Base-by-base conservation (phyloP, 2,329 filamentous ascomycete species). In the Harringtonia aguacate region DNA sequence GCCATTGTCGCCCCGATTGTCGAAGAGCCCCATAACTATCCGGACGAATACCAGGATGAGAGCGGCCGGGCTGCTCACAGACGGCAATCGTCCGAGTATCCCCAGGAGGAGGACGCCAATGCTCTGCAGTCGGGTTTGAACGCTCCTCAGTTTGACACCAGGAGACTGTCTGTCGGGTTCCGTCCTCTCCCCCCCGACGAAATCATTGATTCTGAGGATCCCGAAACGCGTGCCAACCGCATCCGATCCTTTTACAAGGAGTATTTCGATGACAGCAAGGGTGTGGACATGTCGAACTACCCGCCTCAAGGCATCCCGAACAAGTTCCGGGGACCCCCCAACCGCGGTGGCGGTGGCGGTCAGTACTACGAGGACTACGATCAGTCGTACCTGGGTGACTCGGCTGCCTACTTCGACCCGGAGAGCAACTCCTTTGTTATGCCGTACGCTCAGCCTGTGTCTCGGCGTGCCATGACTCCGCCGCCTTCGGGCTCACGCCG, bases 191-290 rank as follows among this genome's bases (percentile, higher is more conserved):
- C 92, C 6, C 86, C 88, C 30, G 81, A 89, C 56, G 85, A 94
- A 51, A 79, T 86, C 44, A 73, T 71, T 27, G 78, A 82, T 36
- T 77, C 81, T 4, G 92, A 97, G 58, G 90, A 95, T 59, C 88
- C 92, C 0, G 92, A 97, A 62, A 81, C 90, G 57, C 80, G 92
- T 56, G 92, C 92, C 51, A 97, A 95, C 69, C 81, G 92, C 46
- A 98, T 98, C 53, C 79, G 92, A 61, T 98, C 92, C 4, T 98
- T 98, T 69, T 98, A 98, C 70, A 95, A 95, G 68, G 92, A 98
- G 60, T 98, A 98, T 67, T 98, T 98, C 55, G 92, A 97, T 52
- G 90, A 95, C 9, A 54, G 58, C 52, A 51, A 58, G 50, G 17
- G 49, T 48, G 48, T 49, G 33, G 54, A 54, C 46, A 53, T 54